phyloP scores from a whole-genome alignment of 2,329 filamentous ascomycete genomes.

The Berkeleyomyces basicola region DNA sequence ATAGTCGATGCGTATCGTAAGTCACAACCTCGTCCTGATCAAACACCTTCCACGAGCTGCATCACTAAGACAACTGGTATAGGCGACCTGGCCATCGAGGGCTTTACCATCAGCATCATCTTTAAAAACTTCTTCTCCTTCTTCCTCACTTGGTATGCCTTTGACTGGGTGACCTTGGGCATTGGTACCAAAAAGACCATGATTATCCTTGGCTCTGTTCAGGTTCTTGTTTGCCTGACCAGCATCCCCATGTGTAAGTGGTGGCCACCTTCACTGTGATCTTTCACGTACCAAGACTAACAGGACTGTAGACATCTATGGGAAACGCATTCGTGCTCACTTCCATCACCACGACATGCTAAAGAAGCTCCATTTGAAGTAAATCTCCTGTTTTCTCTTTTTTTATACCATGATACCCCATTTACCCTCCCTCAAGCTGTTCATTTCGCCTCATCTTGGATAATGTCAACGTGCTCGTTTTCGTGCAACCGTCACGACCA shows the following conservation, averaged over 20 bases:
- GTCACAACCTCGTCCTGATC: slow-evolving; percentile 20
- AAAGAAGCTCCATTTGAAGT: slow-evolving; percentile 8
- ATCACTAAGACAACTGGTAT: slow-evolving; percentile 11
- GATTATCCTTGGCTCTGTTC: slow-evolving; percentile 55
- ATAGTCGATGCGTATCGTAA: slow-evolving; percentile 82
- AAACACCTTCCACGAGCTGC: background rate
- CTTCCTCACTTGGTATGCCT: slow-evolving; percentile 66
- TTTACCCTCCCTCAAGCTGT: background rate
- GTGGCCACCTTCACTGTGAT: background rate
- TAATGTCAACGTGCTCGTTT: background rate
- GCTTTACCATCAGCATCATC: slow-evolving; percentile 74
- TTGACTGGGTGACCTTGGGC: slow-evolving; percentile 58
- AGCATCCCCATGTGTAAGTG: slow-evolving; percentile 66
- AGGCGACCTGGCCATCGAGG: slow-evolving; percentile 71
- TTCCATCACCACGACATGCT: slow-evolving; percentile 62
- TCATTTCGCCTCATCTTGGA: background rate
- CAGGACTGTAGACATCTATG: slow-evolving; percentile 46
- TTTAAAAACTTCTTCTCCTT: slow-evolving; percentile 96
- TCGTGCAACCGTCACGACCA: background rate
- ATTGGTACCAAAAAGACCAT: slow-evolving; percentile 44
- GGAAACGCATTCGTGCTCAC: slow-evolving; percentile 60
- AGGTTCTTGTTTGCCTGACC: slow-evolving; percentile 58
- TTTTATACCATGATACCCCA: background rate
- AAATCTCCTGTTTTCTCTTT: background rate
- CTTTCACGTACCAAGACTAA: slow-evolving; percentile 10